Percentiles rank a stretch among this genome's conserved stretches.
Conservation (phyloP, 129 eudicot species). For the Flaveria sonorensis region DNA sequence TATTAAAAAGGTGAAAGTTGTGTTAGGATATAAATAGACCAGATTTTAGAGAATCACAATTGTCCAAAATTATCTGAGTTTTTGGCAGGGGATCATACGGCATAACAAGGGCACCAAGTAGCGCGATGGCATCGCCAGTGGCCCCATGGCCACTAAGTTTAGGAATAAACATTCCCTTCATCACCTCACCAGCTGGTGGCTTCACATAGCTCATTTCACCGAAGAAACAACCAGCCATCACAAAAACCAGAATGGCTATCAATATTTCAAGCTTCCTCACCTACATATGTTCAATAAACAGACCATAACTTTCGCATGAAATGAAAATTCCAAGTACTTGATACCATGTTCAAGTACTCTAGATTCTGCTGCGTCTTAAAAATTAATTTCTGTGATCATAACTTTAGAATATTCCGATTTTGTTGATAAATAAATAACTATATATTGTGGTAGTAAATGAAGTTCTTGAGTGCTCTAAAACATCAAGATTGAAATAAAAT, state of each 20-base stretch:
- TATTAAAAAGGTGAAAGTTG: conserved; percentile 10
- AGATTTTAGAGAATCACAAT: not conserved
- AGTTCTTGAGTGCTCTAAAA: too few species aligned
- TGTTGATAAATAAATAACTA: too few species aligned
- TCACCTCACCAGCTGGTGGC: conserved; percentile 50
- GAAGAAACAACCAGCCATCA: conserved; percentile 68
- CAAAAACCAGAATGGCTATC: conserved; percentile 48
- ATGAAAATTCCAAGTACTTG: not conserved
- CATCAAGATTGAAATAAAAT: too few species aligned
- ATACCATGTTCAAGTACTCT: not conserved
- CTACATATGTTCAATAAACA: conserved; percentile 22
- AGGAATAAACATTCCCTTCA: conserved; percentile 64
- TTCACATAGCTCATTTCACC: conserved; percentile 56
- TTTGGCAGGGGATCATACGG: conserved; percentile 42
- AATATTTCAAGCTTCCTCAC: conserved; percentile 55
- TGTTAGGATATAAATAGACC: not conserved
- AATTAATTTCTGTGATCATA: not conserved
- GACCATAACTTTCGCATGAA: not conserved
- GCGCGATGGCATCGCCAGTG: conserved; percentile 66
- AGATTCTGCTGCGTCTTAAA: not conserved
- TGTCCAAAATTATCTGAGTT: too few species aligned
- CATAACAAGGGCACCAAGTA: conserved; percentile 68
- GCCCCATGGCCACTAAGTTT: conserved; percentile 55
- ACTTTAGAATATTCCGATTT: not conserved
- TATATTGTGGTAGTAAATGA: too few species aligned